These are phyloP conservation scores for Boechera stricta DNA, from an alignment of 345 rosid genomes.

Conservation along the genomic window DNA sequence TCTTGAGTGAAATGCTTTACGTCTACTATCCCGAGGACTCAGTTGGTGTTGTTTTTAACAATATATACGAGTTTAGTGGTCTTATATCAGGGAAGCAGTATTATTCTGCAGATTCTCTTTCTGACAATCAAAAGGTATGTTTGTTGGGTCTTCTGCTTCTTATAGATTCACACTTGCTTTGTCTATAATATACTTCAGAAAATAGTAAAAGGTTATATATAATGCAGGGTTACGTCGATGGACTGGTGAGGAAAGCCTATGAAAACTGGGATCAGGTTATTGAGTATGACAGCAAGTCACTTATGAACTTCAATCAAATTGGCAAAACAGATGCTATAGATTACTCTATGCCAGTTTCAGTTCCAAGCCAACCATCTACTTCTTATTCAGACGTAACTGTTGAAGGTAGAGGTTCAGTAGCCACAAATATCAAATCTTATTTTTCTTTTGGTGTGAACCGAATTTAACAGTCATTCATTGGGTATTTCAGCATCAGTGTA, in stretches of 20 bases:
- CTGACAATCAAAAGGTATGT: conserved; percentile 83
- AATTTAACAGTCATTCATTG: conserved; percentile 18
- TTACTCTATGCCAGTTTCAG: conserved; percentile 59
- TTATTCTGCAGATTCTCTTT: conserved; percentile 73
- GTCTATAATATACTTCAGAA: background rate
- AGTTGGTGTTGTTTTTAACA: conserved; percentile 81
- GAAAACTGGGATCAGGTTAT: conserved; percentile 94
- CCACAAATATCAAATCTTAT: background rate
- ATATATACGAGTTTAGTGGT: conserved; percentile 78
- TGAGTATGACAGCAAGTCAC: conserved; percentile 89
- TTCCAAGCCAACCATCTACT: conserved; percentile 59
- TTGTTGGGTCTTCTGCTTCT: conserved; percentile 8
- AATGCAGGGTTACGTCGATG: conserved; percentile 73
- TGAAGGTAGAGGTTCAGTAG: conserved; percentile 55
- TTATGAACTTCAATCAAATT: conserved; percentile 57
- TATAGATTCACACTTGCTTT: background rate
- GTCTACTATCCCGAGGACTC: conserved; percentile 79
- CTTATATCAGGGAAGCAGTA: conserved; percentile 75
- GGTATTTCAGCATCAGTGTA: conserved; percentile 55
- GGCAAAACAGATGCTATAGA: conserved; percentile 46
- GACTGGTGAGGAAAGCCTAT: conserved; percentile 91
- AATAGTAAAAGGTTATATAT: conserved; percentile 14
- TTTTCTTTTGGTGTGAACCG: background rate
- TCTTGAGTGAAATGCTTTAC: conserved; percentile 75
- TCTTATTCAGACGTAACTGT: conserved; percentile 56